These are phyloP conservation scores for Emmonsiellopsis sp. DNA, from an alignment of 2,329 filamentous ascomycete species.

Conservation along the genomic window DNA sequence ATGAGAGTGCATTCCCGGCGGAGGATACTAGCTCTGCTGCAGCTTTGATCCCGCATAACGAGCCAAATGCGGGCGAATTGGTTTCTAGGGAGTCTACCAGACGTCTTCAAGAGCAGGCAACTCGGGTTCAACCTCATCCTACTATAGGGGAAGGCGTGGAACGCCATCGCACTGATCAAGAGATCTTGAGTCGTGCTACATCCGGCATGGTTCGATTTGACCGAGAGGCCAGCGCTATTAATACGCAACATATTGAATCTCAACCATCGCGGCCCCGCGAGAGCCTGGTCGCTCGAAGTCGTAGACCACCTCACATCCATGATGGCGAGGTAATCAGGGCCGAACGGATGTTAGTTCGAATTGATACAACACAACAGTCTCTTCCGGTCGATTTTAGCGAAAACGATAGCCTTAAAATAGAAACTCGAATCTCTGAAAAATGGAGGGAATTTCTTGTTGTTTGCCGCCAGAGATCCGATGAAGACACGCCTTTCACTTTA, in stretches of 20 bases:
- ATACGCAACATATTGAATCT: constrained; percentile 31
- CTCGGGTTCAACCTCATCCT: background rate
- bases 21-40: constrained; percentile 4
- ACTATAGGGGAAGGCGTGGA: background rate
- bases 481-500: constrained; percentile 46
- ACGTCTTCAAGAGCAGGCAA: constrained; percentile 17
- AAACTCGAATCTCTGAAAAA: constrained; percentile 50
- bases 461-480: constrained; percentile 47
- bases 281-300: constrained; percentile 6
- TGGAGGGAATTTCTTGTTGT: constrained; percentile 58
- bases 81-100: constrained; percentile 11
- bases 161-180: constrained; percentile 7
- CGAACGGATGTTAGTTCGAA: constrained; percentile 57
- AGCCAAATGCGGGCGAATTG: constrained; percentile 14
- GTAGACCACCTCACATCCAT: constrained; percentile 9
- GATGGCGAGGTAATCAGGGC: constrained; percentile 55
- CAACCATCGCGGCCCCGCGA: constrained; percentile 20
- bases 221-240: constrained; percentile 33
- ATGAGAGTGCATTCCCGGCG: background rate
- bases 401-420: constrained; percentile 50
- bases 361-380: constrained; percentile 43
- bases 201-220: constrained; percentile 35
- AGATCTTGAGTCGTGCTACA: constrained; percentile 14
- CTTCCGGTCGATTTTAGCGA: constrained; percentile 54
- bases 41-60: constrained; percentile 20